Evolutionary conservation across 805 yeast species (phyloP).

Genomic region (Candida pini): DNA sequence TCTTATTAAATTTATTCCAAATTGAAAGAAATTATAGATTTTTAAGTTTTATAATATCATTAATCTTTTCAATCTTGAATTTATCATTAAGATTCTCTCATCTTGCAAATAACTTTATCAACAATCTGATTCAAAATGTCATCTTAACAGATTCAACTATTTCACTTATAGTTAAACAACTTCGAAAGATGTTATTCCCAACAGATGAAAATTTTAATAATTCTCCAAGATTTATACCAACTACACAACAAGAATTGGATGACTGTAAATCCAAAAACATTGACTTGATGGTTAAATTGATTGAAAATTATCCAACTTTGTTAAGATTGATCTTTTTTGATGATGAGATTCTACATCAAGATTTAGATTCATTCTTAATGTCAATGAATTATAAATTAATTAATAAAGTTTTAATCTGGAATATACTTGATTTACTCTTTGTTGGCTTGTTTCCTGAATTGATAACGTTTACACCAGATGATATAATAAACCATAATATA

Average conservation of each 20-base stretch:
- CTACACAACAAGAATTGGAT: conserved; percentile 22
- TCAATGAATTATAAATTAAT: conserved; percentile 32
- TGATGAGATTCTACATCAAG: conserved; percentile 4
- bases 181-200: conserved; percentile 27
- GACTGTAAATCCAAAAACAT: conserved; percentile 9
- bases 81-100: conserved; percentile 17
- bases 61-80: conserved; percentile 5
- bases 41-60: conserved; percentile 5
- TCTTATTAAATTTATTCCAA: conserved; percentile 13
- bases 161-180: conserved; percentile 6
- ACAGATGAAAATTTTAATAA: conserved; percentile 21
- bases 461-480: conserved; percentile 7
- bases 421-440: conserved; percentile 36
- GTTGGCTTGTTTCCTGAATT: conserved; percentile 35
- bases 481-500: conserved; percentile 4
- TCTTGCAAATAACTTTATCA: conserved; percentile 20
- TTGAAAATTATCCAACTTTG: conserved; percentile 3
- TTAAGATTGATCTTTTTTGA: conserved; percentile 5
- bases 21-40: conserved; percentile 16
- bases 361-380: conserved; percentile 25
- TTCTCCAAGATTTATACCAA: conserved; percentile 26
- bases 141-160: conserved; percentile 16
- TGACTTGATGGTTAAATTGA: conserved; percentile 3
- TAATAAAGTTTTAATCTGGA: conserved; percentile 39
- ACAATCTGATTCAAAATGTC: conserved; percentile 19